Evolutionary conservation across 805 yeast species (phyloP), one percentile per base, ranked within the genome.

Genomic region (Ogataea nakhonphanomensis): DNA sequence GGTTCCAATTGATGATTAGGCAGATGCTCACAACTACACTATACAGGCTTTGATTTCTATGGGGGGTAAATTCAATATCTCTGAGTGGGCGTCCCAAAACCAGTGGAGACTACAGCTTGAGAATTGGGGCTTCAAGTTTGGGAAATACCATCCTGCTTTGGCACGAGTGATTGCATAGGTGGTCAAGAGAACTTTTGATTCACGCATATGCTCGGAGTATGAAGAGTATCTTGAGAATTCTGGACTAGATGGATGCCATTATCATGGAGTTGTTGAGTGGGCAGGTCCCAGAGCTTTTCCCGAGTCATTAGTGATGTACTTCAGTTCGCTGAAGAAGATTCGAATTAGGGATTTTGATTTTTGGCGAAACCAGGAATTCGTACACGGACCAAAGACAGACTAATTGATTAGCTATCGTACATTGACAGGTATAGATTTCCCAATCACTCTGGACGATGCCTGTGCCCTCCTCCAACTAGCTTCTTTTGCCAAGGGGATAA

Each of bases 231-330:
- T 38, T 29, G 62, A 42, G 5, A 36, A 48, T 2, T 35, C 49
- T 24, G 49, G 45, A 10, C 61, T 69, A 33, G 69, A 60, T 22
- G 56, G 23, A 48, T 71, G 47, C 35, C 54, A 13, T 49, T 54
- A 74, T 8, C 70, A 69, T 43, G 67, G 46, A 24, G 43, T 74
- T 30, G 62, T 71, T 41, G 65, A 62, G 41, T 71, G 79, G 73
- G 74, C 81, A 1, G 82, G 82, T 0, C 65, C 73, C 11, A 79
- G 73, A 2, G 50, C 64, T 15, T 76, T 76, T 66, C 74, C 81
- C 1, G 75, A 73, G 41, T 62, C 65, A 1, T 51, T 75, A 4
- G 62, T 73, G 54, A 55, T 57, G 8, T 74, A 73, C 52, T 53
- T 76, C 51, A 76, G 76, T 54, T 20, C 13, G n/a, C 35, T 30